Evolutionary conservation across 192 early-diverging fungal genomes (phyloP).

Genomic region (Backusella westeae): DNA sequence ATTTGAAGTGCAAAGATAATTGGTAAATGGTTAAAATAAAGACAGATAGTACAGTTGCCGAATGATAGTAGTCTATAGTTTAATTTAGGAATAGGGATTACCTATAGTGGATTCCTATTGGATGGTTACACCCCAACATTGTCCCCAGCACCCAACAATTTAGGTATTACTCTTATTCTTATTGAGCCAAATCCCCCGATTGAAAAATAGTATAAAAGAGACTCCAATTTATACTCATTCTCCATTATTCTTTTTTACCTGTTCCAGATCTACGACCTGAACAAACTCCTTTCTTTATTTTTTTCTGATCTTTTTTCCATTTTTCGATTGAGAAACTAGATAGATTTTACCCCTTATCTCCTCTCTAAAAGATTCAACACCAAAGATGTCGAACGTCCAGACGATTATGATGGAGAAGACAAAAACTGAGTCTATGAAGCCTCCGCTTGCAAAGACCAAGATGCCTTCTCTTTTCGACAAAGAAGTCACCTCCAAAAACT

Average conservation of each 20-base stretch:
- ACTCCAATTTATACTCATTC: background rate
- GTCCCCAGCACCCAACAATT: conserved; percentile 26
- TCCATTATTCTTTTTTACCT: conserved; percentile 5
- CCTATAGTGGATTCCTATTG: conserved; percentile 14
- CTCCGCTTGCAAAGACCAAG: conserved; percentile 17
- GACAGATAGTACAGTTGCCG: background rate
- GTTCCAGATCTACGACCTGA: background rate
- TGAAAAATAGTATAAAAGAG: conserved; percentile 6
- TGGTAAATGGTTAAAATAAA: conserved; percentile 7
- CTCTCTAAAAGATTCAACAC: conserved; percentile 8
- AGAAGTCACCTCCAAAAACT: conserved; percentile 48
- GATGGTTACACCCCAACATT: conserved; percentile 25
- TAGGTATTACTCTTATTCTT: background rate
- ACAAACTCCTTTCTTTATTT: conserved; percentile 7
- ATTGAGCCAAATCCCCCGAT: background rate
- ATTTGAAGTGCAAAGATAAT: background rate
- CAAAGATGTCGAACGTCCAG: conserved; percentile 10
- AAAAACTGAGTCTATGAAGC: conserved; percentile 29
- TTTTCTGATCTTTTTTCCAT: conserved; percentile 12
- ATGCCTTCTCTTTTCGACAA: conserved; percentile 40
- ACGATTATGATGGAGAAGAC: conserved; percentile 22
- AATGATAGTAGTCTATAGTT: background rate
- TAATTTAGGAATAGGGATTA: conserved; percentile 2
- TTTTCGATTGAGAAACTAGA: background rate
- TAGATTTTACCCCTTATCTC: background rate